Percentiles rank a stretch among this genome's conserved stretches.
These are phyloP conservation scores for Apiospora phragmitis DNA, from an alignment of 2,329 filamentous ascomycete species.

Conservation along the genomic window DNA sequence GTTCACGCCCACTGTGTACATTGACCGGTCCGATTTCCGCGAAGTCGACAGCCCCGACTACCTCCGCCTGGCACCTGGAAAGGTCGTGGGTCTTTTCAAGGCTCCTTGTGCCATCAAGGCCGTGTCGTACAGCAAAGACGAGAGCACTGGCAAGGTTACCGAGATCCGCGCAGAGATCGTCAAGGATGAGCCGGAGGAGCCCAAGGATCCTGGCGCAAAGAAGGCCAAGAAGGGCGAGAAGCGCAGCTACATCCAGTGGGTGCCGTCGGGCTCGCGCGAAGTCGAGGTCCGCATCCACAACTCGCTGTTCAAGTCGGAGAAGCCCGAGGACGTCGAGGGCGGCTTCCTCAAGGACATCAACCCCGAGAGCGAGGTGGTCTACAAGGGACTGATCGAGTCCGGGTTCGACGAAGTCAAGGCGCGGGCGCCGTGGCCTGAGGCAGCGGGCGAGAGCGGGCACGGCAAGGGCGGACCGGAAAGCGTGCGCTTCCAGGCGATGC, in stretches of 20 bases:
- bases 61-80: constrained; percentile 75
- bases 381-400: constrained; percentile 75
- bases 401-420: constrained; percentile 77
- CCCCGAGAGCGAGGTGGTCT: constrained; percentile 80
- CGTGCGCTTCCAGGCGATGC: constrained; percentile 88
- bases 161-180: constrained; percentile 69
- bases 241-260: constrained; percentile 83
- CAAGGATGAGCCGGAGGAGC: constrained; percentile 64
- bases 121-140: constrained; percentile 67
- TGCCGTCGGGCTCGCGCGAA: constrained; percentile 67
- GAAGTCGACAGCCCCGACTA: constrained; percentile 72
- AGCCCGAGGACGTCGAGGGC: constrained; percentile 74
- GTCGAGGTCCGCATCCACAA: constrained; percentile 80
- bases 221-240: constrained; percentile 7
- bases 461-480: constrained; percentile 67
- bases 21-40: constrained; percentile 78
- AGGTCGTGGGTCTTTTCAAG: constrained; percentile 73
- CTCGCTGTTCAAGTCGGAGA: constrained; percentile 81
- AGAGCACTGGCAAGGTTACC: constrained; percentile 59
- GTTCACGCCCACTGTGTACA: constrained; percentile 80
- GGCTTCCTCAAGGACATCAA: constrained; percentile 86
- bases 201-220: constrained; percentile 50
- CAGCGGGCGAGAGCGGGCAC: constrained; percentile 67
- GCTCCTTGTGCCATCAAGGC: constrained; percentile 70
- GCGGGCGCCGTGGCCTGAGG: constrained; percentile 79